Percentiles rank a stretch among this genome's conserved stretches.
These are phyloP conservation scores for Coniochaeta sp. DNA, from an alignment of 2,329 filamentous ascomycete genomes.

Conservation along the genomic window DNA sequence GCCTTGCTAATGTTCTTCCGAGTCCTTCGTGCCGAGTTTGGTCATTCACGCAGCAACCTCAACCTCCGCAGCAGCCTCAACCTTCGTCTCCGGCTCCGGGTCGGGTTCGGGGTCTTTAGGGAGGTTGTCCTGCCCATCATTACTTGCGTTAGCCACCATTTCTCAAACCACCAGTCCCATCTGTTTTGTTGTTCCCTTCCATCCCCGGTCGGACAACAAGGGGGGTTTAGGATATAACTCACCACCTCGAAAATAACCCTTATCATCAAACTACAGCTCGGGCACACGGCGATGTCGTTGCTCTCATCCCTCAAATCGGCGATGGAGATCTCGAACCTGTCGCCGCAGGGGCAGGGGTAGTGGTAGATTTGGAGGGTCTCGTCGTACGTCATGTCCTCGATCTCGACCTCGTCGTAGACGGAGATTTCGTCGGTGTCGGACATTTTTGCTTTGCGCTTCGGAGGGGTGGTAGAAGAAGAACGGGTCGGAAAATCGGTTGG, in stretches of 20 bases:
- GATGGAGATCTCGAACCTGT: conserved; percentile 87
- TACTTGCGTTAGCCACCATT: not conserved
- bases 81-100: conserved; percentile 12
- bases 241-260: conserved; percentile 86
- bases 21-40: too few relatives aligned
- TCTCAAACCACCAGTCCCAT: not conserved
- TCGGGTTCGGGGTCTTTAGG: conserved; percentile 28
- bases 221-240: conserved; percentile 22
- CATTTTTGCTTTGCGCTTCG: conserved; percentile 37
- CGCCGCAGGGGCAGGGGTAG: conserved; percentile 95
- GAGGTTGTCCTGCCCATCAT: conserved; percentile 31
- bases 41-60: conserved; percentile 29
- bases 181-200: not conserved
- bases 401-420: conserved; percentile 97
- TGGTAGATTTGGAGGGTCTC: conserved; percentile 78
- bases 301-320: conserved; percentile 75
- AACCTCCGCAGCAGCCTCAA: conserved; percentile 26
- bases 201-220: not conserved
- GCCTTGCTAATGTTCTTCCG: too few relatives aligned
- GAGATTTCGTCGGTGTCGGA: conserved; percentile 52
- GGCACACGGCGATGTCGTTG: conserved; percentile 85
- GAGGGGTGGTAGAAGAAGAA: not conserved
- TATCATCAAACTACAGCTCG: conserved; percentile 96
- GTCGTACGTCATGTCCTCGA: conserved; percentile 97
- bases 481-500: too few relatives aligned